Evolutionary conservation across 108 stramenopile species (phyloP), one percentile per base, ranked within the genome.

Genomic region (Mayamaea pseudoterrestris): DNA sequence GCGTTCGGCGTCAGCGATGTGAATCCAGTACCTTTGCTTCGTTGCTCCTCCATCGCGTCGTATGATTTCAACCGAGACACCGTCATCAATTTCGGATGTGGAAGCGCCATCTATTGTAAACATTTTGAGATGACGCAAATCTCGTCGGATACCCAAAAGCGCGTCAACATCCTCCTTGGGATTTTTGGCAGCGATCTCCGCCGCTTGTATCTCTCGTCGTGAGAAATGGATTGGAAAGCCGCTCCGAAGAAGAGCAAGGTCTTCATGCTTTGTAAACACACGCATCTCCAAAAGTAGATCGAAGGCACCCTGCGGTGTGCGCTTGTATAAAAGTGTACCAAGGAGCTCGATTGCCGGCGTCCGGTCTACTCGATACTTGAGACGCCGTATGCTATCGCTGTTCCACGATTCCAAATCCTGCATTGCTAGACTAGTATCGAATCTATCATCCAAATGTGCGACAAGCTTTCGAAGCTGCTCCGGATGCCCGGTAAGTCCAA

Each of bases 1-100:
- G 34, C 74, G 63, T 41, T 83, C 81, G 0, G 80, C 79, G 66
- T 89, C 87, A 14, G 87, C 81, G 47, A 89, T 89, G 43, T 89
- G 87, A 42, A 89, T 76, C 87, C 87, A 89, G 51, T 66, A 65
- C 17, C 58, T 45, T 0, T 71, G 46, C 17, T 53, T 30, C 23
- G 58, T 44, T 16, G 44, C 41, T 9, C 44, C 73, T 22, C 60
- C 62, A n/a, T 54, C 44, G 1, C 55, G 30, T 0, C 30, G 29
- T 17, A 79, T 36, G 1, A 43, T 52, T 53, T 89, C 77, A 5
- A 79, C 58, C 0, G 74, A 66, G 18, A 89, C 47, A 11, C 80
- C 87, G 58, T 89, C 87, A 36, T 89, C 87, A 41, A 89, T 83
- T 49, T 89, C 87, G 8, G 44, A 27, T 2, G 82, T 81, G 13